Evolutionary conservation across 2,329 filamentous ascomycete genomes (phyloP).

Genomic region (Tolypocladium ophioglossoides): DNA sequence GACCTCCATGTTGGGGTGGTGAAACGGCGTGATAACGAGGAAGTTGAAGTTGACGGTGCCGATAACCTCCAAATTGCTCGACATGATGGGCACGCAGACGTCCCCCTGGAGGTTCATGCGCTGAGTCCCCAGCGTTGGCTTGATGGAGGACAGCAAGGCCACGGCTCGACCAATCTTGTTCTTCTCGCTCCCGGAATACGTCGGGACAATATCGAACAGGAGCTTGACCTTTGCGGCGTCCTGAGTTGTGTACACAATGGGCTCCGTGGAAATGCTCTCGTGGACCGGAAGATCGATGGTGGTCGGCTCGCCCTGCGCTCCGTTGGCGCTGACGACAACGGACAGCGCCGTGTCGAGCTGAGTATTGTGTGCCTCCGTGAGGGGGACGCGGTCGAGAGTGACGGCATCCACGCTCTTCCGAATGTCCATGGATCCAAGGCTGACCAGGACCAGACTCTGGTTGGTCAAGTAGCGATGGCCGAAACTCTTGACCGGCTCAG

Average conservation of each 20-base stretch:
- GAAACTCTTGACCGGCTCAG: conserved; percentile 86
- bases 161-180: conserved; percentile 84
- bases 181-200: conserved; percentile 83
- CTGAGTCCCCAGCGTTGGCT: conserved; percentile 70
- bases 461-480: conserved; percentile 90
- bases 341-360: conserved; percentile 92
- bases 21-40: conserved; percentile 85
- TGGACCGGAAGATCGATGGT: conserved; percentile 89
- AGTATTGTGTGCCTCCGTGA: conserved; percentile 80
- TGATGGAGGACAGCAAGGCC: conserved; percentile 77
- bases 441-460: conserved; percentile 83
- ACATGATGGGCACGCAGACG: conserved; percentile 82
- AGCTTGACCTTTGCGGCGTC: conserved; percentile 77
- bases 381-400: conserved; percentile 75
- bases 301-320: conserved; percentile 76
- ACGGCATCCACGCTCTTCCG: conserved; percentile 73
- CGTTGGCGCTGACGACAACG: conserved; percentile 76
- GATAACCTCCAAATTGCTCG: conserved; percentile 77
- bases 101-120: conserved; percentile 91
- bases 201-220: conserved; percentile 89
- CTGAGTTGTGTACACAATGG: conserved; percentile 74
- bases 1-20: conserved; percentile 87
- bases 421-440: conserved; percentile 89
- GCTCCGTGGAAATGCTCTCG: conserved; percentile 87
- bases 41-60: conserved; percentile 97